Evolutionary conservation across 352 stramenopile genomes (phyloP).

Genomic region (Phytophthora hybrid): DNA sequence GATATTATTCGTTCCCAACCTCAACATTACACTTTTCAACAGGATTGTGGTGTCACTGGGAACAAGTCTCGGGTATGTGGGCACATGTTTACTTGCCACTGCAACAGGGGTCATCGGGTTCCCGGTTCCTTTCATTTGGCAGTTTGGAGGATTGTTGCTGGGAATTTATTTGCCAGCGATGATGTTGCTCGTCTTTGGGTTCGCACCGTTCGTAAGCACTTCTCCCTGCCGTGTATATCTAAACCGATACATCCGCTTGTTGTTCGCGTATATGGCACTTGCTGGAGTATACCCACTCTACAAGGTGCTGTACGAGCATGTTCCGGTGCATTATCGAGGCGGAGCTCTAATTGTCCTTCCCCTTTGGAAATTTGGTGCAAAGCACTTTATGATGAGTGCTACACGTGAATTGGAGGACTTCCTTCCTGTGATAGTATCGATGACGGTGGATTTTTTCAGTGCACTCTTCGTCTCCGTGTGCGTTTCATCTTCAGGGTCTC

Average conservation of each 20-base stretch:
- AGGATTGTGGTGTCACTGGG: constrained; percentile 19
- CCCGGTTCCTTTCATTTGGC: constrained; percentile 22
- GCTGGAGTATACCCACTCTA: constrained; percentile 20
- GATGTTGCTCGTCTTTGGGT: constrained; percentile 8
- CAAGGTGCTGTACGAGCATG: constrained; percentile 20
- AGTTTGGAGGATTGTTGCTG: constrained; percentile 16
- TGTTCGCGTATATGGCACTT: constrained; percentile 7
- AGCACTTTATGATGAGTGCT: constrained; percentile 27
- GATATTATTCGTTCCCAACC: constrained; percentile 10
- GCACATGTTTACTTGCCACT: neutral
- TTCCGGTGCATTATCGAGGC: constrained; percentile 7
- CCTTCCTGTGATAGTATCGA: constrained; percentile 18
- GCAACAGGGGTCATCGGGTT: constrained; percentile 11
- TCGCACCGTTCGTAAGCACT: constrained; percentile 3
- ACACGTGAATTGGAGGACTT: constrained; percentile 24
- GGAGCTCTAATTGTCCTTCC: constrained; percentile 4
- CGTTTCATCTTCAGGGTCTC: constrained; percentile 24
- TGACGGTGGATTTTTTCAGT: constrained; percentile 36
- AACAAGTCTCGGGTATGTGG: constrained; percentile 10
- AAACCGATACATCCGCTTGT: neutral
- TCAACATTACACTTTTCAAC: constrained; percentile 7
- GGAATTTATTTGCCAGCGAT: constrained; percentile 14
- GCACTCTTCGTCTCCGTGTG: constrained; percentile 35
- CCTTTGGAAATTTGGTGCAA: constrained; percentile 25
- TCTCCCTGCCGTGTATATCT: constrained; percentile 9